phyloP scores from a whole-genome alignment of 2,329 filamentous ascomycete species.

The Pyrenophora teres region DNA sequence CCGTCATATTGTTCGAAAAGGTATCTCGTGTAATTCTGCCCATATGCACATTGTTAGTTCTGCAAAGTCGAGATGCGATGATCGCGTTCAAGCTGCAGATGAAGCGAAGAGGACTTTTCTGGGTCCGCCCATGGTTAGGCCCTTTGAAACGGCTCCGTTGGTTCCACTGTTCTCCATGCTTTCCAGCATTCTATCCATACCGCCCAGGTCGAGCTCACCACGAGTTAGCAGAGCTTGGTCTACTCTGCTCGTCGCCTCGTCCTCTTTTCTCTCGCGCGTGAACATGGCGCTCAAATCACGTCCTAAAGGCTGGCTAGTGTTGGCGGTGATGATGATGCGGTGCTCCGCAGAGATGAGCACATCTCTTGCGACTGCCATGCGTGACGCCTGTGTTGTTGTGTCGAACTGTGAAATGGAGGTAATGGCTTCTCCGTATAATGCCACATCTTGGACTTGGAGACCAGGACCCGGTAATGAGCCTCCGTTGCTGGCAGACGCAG shows the following conservation, averaged over 20 bases:
- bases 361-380: slow-evolving; percentile 53
- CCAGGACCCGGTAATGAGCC: slow-evolving; percentile 49
- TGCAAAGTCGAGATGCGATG: not conserved
- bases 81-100: slow-evolving; percentile 27
- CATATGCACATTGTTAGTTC: not conserved
- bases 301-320: slow-evolving; percentile 37
- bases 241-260: slow-evolving; percentile 33
- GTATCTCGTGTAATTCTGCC: not conserved
- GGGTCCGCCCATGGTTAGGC: slow-evolving; percentile 36
- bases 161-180: slow-evolving; percentile 38
- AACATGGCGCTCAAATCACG: slow-evolving; percentile 37
- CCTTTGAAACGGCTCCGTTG: slow-evolving; percentile 26
- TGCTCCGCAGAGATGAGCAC: slow-evolving; percentile 52
- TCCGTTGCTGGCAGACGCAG: slow-evolving; percentile 39
- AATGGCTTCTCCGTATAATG: slow-evolving; percentile 50
- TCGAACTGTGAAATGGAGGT: slow-evolving; percentile 52
- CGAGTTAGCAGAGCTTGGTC: slow-evolving; percentile 52
- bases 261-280: slow-evolving; percentile 35
- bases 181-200: slow-evolving; percentile 54
- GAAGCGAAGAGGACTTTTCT: slow-evolving; percentile 45
- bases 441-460: slow-evolving; percentile 50
- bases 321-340: slow-evolving; percentile 51
- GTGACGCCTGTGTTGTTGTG: slow-evolving; percentile 45
- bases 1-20: not conserved
- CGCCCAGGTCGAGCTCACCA: slow-evolving; percentile 54